Evolutionary conservation across 176 grass and related monocot species (phyloP), one percentile per base, ranked within the genome.

Genomic region (Coix lacrymajobi): DNA sequence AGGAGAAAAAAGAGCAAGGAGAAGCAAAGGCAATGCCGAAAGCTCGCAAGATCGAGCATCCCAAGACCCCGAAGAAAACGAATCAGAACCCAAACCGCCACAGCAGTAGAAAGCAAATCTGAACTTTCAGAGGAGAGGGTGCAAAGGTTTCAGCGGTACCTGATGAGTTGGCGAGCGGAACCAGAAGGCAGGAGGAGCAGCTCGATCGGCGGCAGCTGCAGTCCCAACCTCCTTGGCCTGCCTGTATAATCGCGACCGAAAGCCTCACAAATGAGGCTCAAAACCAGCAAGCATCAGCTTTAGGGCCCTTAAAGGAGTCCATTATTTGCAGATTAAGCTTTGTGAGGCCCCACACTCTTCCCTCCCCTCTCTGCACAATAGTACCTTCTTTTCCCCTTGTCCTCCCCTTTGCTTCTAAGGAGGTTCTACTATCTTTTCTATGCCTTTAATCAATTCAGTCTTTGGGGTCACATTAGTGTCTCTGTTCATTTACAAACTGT

Each of bases 261-360:
- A n/a, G n/a, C 40, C 65, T 77, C 8, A 71, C 52, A 71, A 81
- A 45, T 58, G 66, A 81, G 77, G 28, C 72, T 67, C 81, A 91
- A 88, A 85, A 81, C 77, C 70, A 77, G 85, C 79, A 66, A 72
- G 66, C 84, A 73, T 62, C 56, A 85, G 81, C 57, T 87, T 51
- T 86, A 79, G 68, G 62, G 75, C 39, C 79, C 83, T 90, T 90
- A 79, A 91, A 91, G 79, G 71, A 25, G 19, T 12, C 77, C 76
- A 73, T 91, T 88, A 91, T 91, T 91, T 91, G 82, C 82, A 82
- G 14, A 81, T 88, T 88, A 91, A 91, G 85, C 76, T 85, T 88
- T 57, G 45, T 85, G 24, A 91, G 78, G 56, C 65, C 69, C 84
- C 81, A 85, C 56, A 68, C 39, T 79, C 52, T 56, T 77, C 61